Evolutionary conservation across 352 stramenopile species (phyloP), one percentile per base, ranked within the genome.

Genomic region (Phytophthora syringae): DNA sequence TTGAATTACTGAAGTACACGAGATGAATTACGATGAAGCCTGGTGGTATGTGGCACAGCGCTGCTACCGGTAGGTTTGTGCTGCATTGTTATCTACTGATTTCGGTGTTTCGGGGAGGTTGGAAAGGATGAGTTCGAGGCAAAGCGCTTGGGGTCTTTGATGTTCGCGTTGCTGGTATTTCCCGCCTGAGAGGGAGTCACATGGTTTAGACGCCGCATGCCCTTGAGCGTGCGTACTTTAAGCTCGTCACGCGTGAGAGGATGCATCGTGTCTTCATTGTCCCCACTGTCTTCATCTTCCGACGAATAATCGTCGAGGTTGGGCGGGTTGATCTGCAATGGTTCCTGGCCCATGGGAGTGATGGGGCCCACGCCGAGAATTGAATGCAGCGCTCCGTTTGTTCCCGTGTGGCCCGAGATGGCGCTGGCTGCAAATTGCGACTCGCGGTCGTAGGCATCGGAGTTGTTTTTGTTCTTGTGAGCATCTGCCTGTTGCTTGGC

Each of bases 281-380:
- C 90, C 36, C 93, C 88, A 52, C 96, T 91, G 25, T 94, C 86
- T 54, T 77, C 70, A 52, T 94, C 92, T 34, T 97, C 90, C n/a
- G 94, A 96, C n/a, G 84, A 96, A 69, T 97, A 98, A 77, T 98
- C 94, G 52, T 98, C 87, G 6, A 98, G 67, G 61, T 97, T 97
- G 9, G 94, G 93, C 32, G 95, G 93, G 57, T 98, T 98, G 64
- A 98, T 95, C 62, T 97, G 94, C 50, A 98, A 67, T 22, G 87
- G 81, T 32, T 98, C 90, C 56, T 95, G 77, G 2, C 90, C 90
- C 92, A 97, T 97, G 7, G 93, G 89, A 40, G 89, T 91, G 34
- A 93, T 79, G 1, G 93, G 90, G 0, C 89, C 90, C 0, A 93
- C 64, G 12, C 90, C 90, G 4, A 98, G 72, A 25, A 97, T 86